These are phyloP conservation scores for Irpex sp. DNA, from an alignment of 1,284 basidiomycete species.

Conservation along the genomic window DNA sequence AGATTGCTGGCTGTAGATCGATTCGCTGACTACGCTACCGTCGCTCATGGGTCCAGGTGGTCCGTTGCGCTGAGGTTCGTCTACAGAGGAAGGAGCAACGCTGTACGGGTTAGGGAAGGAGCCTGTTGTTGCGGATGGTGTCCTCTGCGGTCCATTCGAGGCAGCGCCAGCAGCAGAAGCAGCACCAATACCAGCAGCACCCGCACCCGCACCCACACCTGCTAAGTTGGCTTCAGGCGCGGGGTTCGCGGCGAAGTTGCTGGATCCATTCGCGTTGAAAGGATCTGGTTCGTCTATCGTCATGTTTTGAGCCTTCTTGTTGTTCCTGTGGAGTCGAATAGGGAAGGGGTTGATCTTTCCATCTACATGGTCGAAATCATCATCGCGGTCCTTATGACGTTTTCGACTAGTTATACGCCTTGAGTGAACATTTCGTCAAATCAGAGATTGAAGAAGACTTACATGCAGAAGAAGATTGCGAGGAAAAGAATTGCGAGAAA, in stretches of 20 bases:
- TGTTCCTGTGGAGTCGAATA: constrained; percentile 3
- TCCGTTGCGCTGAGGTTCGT: not conserved
- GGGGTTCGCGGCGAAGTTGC: not conserved
- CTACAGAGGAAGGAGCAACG: not conserved
- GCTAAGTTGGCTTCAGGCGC: not conserved
- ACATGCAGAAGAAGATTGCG: constrained; percentile 49
- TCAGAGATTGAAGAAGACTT: constrained; percentile 15
- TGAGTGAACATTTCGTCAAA: not conserved
- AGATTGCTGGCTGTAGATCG: not conserved
- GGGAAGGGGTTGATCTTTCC: constrained; percentile 2
- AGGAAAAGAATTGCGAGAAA: constrained; percentile 34
- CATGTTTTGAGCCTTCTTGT: not conserved
- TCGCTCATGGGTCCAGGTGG: not conserved
- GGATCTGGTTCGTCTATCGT: constrained; percentile 4
- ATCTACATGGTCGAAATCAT: constrained; percentile 12
- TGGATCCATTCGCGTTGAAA: not conserved
- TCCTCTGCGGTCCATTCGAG: not conserved
- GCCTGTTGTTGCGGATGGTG: not conserved
- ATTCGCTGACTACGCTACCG: constrained; percentile 4
- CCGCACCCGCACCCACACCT: not conserved
- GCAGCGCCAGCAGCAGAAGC: not conserved
- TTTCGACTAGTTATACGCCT: not conserved
- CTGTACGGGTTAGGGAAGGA: constrained; percentile 1
- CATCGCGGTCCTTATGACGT: constrained; percentile 7
- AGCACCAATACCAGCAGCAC: not conserved